Evolutionary conservation across 2,329 filamentous ascomycete species (phyloP).

Genomic region (Colletotrichum abscissum): DNA sequence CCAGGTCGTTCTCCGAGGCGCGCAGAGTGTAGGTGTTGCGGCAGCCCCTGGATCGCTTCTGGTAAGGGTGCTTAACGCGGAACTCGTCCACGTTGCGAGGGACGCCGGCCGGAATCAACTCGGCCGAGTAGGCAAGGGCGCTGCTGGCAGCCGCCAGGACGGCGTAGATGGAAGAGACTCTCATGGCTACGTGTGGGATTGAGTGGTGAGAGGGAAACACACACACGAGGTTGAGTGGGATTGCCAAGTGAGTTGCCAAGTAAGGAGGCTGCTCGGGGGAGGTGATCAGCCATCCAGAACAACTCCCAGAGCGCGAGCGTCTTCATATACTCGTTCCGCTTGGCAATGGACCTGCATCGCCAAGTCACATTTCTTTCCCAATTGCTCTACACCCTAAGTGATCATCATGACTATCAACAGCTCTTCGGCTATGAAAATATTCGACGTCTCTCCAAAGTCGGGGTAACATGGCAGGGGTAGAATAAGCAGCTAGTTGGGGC

Average conservation of each 20-base stretch:
- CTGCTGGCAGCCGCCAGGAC: conserved; percentile 35
- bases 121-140: conserved; percentile 26
- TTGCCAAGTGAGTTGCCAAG: conserved; percentile 15
- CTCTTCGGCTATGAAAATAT: background rate
- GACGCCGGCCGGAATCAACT: conserved; percentile 35
- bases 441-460: background rate
- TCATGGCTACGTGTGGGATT: conserved; percentile 36
- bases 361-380: conserved; percentile 7
- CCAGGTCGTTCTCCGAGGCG: conserved; percentile 55
- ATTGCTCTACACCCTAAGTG: background rate
- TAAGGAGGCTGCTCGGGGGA: conserved; percentile 22
- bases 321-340: conserved; percentile 29
- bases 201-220: background rate
- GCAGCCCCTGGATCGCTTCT: conserved; percentile 50
- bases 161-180: conserved; percentile 34
- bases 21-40: conserved; percentile 33
- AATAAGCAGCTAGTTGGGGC: background rate
- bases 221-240: background rate
- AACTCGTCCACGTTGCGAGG: conserved; percentile 41
- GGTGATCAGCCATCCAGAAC: conserved; percentile 15
- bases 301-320: conserved; percentile 14
- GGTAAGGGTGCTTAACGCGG: conserved; percentile 60
- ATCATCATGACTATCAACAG: background rate
- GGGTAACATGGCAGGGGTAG: conserved; percentile 6
- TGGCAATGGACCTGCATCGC: conserved; percentile 28